Conservation (phyloP, 1,139 yeast genomes). For the Blastobotrys ciferrii region DNA sequence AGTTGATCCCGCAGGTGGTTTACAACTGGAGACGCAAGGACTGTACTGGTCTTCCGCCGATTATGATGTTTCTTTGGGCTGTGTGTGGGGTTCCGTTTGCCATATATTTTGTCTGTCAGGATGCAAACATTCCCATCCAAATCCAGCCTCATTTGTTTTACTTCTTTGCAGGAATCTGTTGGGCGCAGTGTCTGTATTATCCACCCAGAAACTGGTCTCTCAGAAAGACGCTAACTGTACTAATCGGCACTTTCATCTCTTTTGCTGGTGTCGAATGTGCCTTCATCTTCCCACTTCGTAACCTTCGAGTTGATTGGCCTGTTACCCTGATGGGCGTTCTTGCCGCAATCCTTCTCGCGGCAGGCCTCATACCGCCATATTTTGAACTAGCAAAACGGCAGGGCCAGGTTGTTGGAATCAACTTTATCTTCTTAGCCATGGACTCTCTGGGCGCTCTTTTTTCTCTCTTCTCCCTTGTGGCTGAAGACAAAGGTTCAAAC, state of each 20-base stretch:
- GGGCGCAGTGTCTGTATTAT: conserved; percentile 74
- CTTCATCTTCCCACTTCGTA: conserved; percentile 67
- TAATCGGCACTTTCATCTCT: conserved; percentile 38
- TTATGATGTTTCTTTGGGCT: conserved; percentile 84
- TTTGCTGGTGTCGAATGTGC: conserved; percentile 67
- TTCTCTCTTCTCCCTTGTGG: conserved; percentile 55
- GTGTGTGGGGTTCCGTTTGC: conserved; percentile 80
- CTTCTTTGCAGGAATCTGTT: conserved; percentile 63
- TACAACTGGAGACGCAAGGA: conserved; percentile 68
- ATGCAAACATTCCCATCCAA: conserved; percentile 71
- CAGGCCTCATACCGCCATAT: conserved; percentile 86
- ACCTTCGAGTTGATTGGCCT: conserved; percentile 70
- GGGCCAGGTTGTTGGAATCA: conserved; percentile 86
- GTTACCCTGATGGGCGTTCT: conserved; percentile 70
- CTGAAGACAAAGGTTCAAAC: conserved; percentile 33
- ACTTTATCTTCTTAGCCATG: conserved; percentile 69
- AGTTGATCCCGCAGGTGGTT: conserved; percentile 78
- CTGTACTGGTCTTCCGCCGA: conserved; percentile 82
- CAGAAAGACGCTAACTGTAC: conserved; percentile 22
- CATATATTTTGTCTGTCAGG: conserved; percentile 70
- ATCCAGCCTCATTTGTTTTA: conserved; percentile 86
- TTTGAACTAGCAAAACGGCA: conserved; percentile 73
- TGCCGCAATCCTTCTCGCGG: conserved; percentile 71
- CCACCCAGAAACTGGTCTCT: conserved; percentile 52
- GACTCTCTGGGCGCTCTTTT: conserved; percentile 82